Conservation (phyloP, 2,329 filamentous ascomycete genomes). For the Penicillium sp. region DNA sequence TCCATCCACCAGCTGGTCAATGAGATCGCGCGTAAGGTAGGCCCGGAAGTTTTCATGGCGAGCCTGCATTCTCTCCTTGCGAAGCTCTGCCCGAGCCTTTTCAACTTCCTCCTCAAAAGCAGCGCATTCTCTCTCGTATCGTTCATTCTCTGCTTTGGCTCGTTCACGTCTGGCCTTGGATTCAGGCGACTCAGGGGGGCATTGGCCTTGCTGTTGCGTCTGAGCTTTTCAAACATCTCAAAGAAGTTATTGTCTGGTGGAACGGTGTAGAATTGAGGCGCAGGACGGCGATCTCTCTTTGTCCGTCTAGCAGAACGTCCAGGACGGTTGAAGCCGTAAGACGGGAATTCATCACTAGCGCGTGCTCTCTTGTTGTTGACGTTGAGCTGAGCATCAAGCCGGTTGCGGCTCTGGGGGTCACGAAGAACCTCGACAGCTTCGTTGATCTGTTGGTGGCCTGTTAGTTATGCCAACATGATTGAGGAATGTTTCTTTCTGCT, state of each 20-base stretch:
- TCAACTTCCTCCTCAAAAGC: slow-evolving; percentile 7
- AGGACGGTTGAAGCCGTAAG: background rate
- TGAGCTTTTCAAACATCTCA: too few species aligned
- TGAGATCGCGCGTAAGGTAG: slow-evolving; percentile 13
- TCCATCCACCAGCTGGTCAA: slow-evolving; percentile 5
- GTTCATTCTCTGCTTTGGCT: background rate
- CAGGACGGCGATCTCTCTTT: background rate
- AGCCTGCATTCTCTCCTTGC: slow-evolving; percentile 14
- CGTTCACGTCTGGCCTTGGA: slow-evolving; percentile 22
- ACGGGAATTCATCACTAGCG: background rate
- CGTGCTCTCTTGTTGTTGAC: background rate
- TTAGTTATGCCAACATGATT: background rate
- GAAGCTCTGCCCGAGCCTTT: slow-evolving; percentile 6
- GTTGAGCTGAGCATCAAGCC: slow-evolving; percentile 11
- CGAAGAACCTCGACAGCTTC: slow-evolving; percentile 36
- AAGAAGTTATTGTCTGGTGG: too few species aligned
- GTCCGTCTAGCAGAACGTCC: background rate
- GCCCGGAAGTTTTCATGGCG: slow-evolving; percentile 11
- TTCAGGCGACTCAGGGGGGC: slow-evolving; percentile 22
- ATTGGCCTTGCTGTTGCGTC: too few species aligned
- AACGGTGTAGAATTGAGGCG: too few species aligned
- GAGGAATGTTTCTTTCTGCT: background rate
- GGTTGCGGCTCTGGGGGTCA: slow-evolving; percentile 23
- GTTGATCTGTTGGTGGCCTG: slow-evolving; percentile 25
- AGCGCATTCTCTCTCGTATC: slow-evolving; percentile 13